Evolutionary conservation across 352 stramenopile genomes (phyloP).

Genomic region (Pythium pyrilobum): DNA sequence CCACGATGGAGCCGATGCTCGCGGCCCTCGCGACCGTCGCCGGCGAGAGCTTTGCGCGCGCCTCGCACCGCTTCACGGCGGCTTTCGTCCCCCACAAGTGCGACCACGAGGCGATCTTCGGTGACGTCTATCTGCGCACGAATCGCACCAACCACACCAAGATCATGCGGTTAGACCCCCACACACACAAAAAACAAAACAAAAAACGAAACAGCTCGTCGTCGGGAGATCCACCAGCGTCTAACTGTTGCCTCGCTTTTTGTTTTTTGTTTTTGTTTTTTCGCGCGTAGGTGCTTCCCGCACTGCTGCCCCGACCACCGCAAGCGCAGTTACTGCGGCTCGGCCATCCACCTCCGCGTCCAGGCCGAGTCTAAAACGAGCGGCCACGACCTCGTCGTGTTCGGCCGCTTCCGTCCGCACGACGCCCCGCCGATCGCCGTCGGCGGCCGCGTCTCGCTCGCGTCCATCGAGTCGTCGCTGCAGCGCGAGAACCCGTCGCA

Average conservation of each 20-base stretch:
- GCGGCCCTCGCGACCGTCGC: too few relatives aligned
- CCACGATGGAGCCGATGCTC: too few relatives aligned
- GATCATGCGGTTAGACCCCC: slow-evolving; percentile 9
- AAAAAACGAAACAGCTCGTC: too few relatives aligned
- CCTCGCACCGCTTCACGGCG: too few relatives aligned
- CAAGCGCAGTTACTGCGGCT: slow-evolving; percentile 17
- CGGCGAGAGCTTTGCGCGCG: too few relatives aligned
- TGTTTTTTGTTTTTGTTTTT: neutral
- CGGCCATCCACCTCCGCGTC: neutral
- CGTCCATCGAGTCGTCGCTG: neutral
- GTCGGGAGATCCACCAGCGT: neutral
- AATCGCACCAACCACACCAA: slow-evolving; percentile 10
- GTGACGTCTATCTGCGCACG: neutral
- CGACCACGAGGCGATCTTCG: slow-evolving; percentile 1
- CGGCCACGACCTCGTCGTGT: neutral
- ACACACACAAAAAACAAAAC: too few relatives aligned
- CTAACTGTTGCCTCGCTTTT: neutral
- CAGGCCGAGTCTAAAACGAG: neutral
- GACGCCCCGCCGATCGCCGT: neutral
- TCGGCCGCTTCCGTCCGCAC: slow-evolving; percentile 1
- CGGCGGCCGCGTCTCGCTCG: neutral
- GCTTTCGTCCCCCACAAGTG: neutral
- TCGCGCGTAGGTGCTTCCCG: slow-evolving; percentile 3
- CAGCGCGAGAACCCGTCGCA: neutral
- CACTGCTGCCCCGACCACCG: slow-evolving; percentile 15